phyloP scores from a whole-genome alignment of 164 flowering plant species.

The Buxus sempervirens region DNA sequence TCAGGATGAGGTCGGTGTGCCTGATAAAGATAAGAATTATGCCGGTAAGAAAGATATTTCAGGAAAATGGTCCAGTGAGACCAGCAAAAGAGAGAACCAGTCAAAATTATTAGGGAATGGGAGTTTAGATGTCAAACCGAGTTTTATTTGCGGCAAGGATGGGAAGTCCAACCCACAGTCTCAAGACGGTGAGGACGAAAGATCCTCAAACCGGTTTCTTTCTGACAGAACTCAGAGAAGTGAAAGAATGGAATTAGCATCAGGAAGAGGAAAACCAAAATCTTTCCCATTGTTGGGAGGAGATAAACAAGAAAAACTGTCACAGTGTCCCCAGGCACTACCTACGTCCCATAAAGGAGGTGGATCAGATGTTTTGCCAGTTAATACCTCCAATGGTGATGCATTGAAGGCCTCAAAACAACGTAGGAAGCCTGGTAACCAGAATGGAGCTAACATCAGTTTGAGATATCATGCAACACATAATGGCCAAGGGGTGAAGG shows the following conservation, averaged over 20 bases:
- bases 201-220: slow-evolving; percentile 27
- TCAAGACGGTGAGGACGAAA: slow-evolving; percentile 33
- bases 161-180: slow-evolving; percentile 17
- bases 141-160: slow-evolving; percentile 25
- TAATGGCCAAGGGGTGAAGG: slow-evolving; percentile 38
- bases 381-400: slow-evolving; percentile 36
- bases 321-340: slow-evolving; percentile 19
- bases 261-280: slow-evolving; percentile 35
- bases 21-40: slow-evolving; percentile 29
- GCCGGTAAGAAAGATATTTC: slow-evolving; percentile 36
- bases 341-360: slow-evolving; percentile 34
- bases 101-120: slow-evolving; percentile 27
- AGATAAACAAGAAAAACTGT: slow-evolving; percentile 30
- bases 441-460: slow-evolving; percentile 30
- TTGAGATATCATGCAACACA: slow-evolving; percentile 37
- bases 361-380: slow-evolving; percentile 27
- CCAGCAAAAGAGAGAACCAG: slow-evolving; percentile 29
- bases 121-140: slow-evolving; percentile 31
- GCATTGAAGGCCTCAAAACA: slow-evolving; percentile 36
- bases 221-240: slow-evolving; percentile 39
- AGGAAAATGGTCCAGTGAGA: slow-evolving; percentile 35
- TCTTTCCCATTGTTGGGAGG: slow-evolving; percentile 35
- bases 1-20: slow-evolving; percentile 30
- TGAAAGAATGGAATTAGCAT: slow-evolving; percentile 28
- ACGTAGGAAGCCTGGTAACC: slow-evolving; percentile 38